These are phyloP conservation scores for Eucalyptus viminalis DNA, from an alignment of 345 rosid genomes.

Conservation along the genomic window DNA sequence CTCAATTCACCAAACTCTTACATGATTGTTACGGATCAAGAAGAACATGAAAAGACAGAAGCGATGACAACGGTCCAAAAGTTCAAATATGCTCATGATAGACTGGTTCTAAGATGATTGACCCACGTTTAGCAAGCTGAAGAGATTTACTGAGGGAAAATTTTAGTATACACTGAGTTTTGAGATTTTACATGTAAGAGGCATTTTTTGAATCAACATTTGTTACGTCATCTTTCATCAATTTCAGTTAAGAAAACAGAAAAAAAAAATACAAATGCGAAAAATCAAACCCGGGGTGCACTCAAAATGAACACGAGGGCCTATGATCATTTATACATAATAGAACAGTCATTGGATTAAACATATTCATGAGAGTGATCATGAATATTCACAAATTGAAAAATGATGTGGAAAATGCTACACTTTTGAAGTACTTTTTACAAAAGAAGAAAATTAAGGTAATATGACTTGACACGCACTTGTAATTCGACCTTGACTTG, in stretches of 20 bases:
- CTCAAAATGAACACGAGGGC: background rate
- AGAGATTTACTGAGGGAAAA: background rate
- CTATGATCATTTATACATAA: background rate
- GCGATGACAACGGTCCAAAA: background rate
- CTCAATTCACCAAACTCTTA: background rate
- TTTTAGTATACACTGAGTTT: background rate
- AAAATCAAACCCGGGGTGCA: background rate
- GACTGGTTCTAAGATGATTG: background rate
- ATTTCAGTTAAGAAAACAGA: background rate
- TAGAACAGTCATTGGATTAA: background rate
- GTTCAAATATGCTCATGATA: background rate
- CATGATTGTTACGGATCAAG: background rate
- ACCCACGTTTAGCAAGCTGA: background rate
- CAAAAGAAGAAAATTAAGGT: background rate
- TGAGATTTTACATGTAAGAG: background rate
- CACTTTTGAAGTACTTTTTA: background rate
- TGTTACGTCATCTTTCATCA: background rate
- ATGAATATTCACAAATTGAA: background rate
- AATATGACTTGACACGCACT: background rate
- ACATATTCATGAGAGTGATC: background rate
- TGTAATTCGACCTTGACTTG: background rate
- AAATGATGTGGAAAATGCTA: background rate
- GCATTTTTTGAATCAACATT: background rate
- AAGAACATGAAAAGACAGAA: background rate
- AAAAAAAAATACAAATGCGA: background rate